Evolutionary conservation across 148 eudicot genomes (phyloP).

Genomic region (Rhododendron williamsianum): DNA sequence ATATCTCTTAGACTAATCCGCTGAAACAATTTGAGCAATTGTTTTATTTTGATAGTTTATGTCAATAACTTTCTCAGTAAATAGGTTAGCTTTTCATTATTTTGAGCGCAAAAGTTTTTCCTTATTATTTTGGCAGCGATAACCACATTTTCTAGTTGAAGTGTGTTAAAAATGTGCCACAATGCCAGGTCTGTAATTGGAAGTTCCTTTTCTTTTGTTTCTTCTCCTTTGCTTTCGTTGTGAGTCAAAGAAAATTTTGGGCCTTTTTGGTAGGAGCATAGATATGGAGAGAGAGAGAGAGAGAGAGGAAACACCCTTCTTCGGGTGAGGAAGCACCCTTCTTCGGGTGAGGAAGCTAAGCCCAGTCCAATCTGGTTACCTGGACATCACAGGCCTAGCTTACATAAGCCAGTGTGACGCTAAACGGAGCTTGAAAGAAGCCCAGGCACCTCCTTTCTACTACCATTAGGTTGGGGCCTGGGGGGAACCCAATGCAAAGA

Average conservation of each 20-base stretch:
- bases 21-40: too few relatives aligned
- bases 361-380: neutral
- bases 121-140: neutral
- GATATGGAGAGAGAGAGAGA: neutral
- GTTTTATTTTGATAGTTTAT: neutral
- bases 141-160: neutral
- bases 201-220: neutral
- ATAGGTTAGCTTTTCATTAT: too few relatives aligned
- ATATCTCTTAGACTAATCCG: too few relatives aligned
- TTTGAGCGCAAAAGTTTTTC: neutral
- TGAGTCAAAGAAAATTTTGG: neutral
- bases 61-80: neutral
- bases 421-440: neutral
- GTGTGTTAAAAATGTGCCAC: neutral
- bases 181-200: neutral
- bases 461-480: neutral
- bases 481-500: too few relatives aligned
- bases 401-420: neutral
- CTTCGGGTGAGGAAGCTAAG: neutral
- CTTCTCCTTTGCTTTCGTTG: neutral
- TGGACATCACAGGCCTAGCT: neutral
- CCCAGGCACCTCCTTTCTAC: neutral
- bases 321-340: neutral
- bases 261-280: neutral
- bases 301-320: too few relatives aligned